Conservation (phyloP, 177 flowering plant species). For the Vitis hybrid region DNA sequence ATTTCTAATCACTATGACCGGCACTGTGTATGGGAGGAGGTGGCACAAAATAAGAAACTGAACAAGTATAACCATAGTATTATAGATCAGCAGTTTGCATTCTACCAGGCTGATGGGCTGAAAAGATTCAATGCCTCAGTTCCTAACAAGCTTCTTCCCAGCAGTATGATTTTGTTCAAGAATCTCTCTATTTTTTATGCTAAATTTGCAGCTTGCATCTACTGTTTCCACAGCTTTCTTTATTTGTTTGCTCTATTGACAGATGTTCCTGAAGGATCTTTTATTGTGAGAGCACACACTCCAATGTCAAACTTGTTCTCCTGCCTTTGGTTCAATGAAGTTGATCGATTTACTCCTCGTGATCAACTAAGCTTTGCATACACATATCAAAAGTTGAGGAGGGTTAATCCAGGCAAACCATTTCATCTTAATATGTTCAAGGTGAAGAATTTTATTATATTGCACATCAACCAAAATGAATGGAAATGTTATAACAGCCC, state of each 20-base stretch:
- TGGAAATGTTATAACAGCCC: neutral
- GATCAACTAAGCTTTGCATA: conserved; percentile 97
- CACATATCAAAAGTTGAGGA: conserved; percentile 75
- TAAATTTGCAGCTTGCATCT: neutral
- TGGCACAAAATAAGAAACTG: conserved; percentile 79
- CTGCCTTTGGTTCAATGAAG: conserved; percentile 98
- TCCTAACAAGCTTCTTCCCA: conserved; percentile 76
- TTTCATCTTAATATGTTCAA: conserved; percentile 91
- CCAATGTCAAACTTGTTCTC: conserved; percentile 97
- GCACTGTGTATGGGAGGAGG: conserved; percentile 96
- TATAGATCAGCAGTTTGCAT: conserved; percentile 84
- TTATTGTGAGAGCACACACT: conserved; percentile 90
- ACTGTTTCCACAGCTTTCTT: neutral
- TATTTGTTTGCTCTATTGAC: conserved; percentile 17
- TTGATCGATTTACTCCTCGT: conserved; percentile 91
- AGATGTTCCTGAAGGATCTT: conserved; percentile 99
- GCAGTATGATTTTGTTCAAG: conserved; percentile 55
- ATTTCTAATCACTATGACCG: conserved; percentile 96
- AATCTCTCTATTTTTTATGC: neutral
- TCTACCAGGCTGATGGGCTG: conserved; percentile 83
- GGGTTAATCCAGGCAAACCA: conserved; percentile 73
- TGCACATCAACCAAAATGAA: neutral
- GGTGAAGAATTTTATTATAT: conserved; percentile 35
- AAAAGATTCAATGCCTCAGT: conserved; percentile 77
- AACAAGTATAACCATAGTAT: conserved; percentile 86